phyloP scores from a whole-genome alignment of 2,329 filamentous ascomycete genomes.

The Ceratocystis cubensis region DNA sequence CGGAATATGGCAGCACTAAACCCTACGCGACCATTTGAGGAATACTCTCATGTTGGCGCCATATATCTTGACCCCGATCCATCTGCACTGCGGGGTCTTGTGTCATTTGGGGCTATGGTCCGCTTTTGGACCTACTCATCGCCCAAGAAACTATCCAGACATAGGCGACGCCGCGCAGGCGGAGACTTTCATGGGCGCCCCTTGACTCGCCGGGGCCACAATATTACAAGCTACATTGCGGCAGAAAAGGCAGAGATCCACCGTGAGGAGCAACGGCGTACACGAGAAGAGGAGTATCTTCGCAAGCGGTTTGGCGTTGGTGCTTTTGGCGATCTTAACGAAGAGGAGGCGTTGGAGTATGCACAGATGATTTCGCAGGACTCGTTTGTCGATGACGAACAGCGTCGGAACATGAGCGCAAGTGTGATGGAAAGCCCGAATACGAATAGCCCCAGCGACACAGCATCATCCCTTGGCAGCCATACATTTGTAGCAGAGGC shows the following conservation, averaged over 20 bases:
- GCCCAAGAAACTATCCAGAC: conserved; percentile 59
- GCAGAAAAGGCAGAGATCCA: conserved; percentile 75
- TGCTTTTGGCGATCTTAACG: conserved; percentile 48
- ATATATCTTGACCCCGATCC: conserved; percentile 81
- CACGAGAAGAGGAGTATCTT: conserved; percentile 56
- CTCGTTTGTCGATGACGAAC: conserved; percentile 43
- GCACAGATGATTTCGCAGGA: conserved; percentile 56
- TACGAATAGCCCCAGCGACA: conserved; percentile 36
- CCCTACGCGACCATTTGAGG: conserved; percentile 52
- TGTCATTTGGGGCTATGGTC: conserved; percentile 74
- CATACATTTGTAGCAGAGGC: conserved; percentile 29
- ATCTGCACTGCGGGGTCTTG: conserved; percentile 69
- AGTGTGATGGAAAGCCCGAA: conserved; percentile 3
- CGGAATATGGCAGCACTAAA: conserved; percentile 50
- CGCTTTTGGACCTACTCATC: conserved; percentile 93
- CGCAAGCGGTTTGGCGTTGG: conserved; percentile 75
- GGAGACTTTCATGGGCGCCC: conserved; percentile 43
- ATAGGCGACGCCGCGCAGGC: conserved; percentile 66
- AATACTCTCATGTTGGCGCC: conserved; percentile 62
- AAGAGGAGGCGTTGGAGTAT: conserved; percentile 53
- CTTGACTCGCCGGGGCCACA: conserved; percentile 43
- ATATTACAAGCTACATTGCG: conserved; percentile 65
- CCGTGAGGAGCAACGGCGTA: conserved; percentile 53
- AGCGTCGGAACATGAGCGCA: conserved; percentile 31
- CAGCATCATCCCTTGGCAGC: conserved; percentile 37